A percentile compares a stretch with the other conserved stretches of the same genome.
These are phyloP conservation scores for Populus hybrid DNA, from an alignment of 441 rosid species.

Conservation along the genomic window DNA sequence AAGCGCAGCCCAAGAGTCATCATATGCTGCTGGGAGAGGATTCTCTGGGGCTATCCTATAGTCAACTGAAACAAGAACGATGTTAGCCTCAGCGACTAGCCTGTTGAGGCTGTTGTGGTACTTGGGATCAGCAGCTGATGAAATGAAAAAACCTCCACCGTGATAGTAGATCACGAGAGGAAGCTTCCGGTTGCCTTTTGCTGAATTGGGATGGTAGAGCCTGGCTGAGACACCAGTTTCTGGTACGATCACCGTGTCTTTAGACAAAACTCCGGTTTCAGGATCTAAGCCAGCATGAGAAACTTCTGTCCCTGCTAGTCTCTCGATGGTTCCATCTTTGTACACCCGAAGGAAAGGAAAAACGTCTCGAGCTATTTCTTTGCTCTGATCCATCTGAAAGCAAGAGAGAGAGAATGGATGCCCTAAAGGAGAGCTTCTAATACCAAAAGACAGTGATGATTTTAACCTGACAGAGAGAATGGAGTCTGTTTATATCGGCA, in stretches of 20 bases:
- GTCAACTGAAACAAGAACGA: constrained; percentile 55
- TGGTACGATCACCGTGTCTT: constrained; percentile 49
- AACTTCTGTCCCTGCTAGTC: constrained; percentile 53
- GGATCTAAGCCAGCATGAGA: constrained; percentile 55
- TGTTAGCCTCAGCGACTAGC: constrained; percentile 47
- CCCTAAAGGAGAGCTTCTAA: too few relatives aligned
- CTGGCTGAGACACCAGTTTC: constrained; percentile 49
- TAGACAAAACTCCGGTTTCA: constrained; percentile 53
- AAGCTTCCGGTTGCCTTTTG: constrained; percentile 33
- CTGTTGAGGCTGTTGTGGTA: constrained; percentile 65
- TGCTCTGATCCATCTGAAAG: constrained; percentile 30
- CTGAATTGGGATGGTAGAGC: constrained; percentile 46
- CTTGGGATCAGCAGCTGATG: constrained; percentile 48
- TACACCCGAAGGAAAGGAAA: constrained; percentile 58
- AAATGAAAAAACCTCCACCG: constrained; percentile 70
- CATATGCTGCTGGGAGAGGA: constrained; percentile 65
- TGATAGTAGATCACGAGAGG: constrained; percentile 72
- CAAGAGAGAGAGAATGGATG: neutral
- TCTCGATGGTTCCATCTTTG: constrained; percentile 55
- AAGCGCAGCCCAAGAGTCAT: constrained; percentile 66
- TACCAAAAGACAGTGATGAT: neutral
- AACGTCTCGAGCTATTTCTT: constrained; percentile 46
- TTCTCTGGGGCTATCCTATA: constrained; percentile 70
- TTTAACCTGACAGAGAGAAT: too few relatives aligned
- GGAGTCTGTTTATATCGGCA: too few relatives aligned